phyloP scores from a whole-genome alignment of 495 filamentous ascomycete species.

The Staphylotrichum tortipilum region DNA sequence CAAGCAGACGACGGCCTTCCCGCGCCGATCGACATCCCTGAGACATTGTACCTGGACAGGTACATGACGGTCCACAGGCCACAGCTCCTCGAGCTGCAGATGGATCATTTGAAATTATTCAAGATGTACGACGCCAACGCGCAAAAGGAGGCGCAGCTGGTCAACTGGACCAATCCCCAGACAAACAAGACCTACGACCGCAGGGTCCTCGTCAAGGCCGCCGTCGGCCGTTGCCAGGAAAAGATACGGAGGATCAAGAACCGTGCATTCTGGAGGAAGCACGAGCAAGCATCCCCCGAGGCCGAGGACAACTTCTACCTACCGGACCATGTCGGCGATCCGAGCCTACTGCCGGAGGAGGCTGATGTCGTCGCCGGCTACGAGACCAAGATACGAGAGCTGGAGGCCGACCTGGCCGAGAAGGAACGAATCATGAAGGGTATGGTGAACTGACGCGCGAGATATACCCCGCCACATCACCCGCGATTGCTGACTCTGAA shows the following conservation, averaged over 20 bases:
- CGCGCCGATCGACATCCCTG: slow-evolving; percentile 55
- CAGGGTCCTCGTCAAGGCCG: slow-evolving; percentile 20
- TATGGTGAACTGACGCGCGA: neutral
- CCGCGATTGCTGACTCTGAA: slow-evolving; percentile 15
- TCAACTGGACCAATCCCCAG: slow-evolving; percentile 10
- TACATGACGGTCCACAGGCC: slow-evolving; percentile 57
- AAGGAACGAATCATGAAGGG: slow-evolving; percentile 16
- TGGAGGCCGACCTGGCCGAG: slow-evolving; percentile 10
- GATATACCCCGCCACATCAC: no score
- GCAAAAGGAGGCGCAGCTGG: slow-evolving; percentile 19
- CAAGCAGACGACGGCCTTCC: slow-evolving; percentile 32
- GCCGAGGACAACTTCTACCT: slow-evolving; percentile 42
- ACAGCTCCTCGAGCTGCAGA: slow-evolving; percentile 36
- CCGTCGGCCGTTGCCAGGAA: slow-evolving; percentile 16
- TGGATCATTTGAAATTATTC: slow-evolving; percentile 25
- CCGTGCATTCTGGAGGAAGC: slow-evolving; percentile 28
- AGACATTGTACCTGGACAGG: slow-evolving; percentile 67
- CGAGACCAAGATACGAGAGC: slow-evolving; percentile 11
- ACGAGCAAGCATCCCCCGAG: slow-evolving; percentile 39
- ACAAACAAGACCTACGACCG: slow-evolving; percentile 29
- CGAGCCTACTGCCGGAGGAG: slow-evolving; percentile 34
- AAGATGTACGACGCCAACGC: slow-evolving; percentile 16
- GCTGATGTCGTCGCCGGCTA: slow-evolving; percentile 11
- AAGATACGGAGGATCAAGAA: slow-evolving; percentile 14
- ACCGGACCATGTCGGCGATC: slow-evolving; percentile 37